Evolutionary conservation across 2,329 filamentous ascomycete genomes (phyloP).

Genomic region (Alternaria longipes): DNA sequence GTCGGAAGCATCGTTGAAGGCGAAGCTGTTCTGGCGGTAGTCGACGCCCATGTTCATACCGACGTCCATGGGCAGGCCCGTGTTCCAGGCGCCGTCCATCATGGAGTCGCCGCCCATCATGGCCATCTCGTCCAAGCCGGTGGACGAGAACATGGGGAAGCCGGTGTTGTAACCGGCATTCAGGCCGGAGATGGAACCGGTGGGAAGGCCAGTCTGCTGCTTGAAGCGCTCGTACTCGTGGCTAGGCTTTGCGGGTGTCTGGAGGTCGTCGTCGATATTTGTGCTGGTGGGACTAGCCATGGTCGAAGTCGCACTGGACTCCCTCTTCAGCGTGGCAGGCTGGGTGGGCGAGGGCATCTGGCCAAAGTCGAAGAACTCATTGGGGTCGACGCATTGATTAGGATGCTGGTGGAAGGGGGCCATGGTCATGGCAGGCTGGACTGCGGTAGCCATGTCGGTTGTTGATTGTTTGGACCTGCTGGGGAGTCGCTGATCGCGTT

Average conservation of each 20-base stretch:
- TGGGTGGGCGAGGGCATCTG: conserved; percentile 68
- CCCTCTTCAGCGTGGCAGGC: conserved; percentile 52
- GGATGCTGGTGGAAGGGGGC: conserved; percentile 42
- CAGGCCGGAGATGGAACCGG: conserved; percentile 82
- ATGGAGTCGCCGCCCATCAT: conserved; percentile 60
- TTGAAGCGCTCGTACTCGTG: conserved; percentile 96
- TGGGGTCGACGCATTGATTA: conserved; percentile 53
- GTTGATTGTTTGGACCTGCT: conserved; percentile 20
- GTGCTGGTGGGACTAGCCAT: conserved; percentile 65
- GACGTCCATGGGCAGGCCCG: conserved; percentile 58
- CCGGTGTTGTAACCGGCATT: conserved; percentile 63
- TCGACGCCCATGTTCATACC: conserved; percentile 78
- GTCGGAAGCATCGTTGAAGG: conserved; percentile 60
- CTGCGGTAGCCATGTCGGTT: conserved; percentile 47
- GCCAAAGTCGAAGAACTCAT: conserved; percentile 65
- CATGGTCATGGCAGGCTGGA: conserved; percentile 50
- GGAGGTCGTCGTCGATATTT: conserved; percentile 62
- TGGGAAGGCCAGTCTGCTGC: conserved; percentile 92
- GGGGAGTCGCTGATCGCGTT: conserved; percentile 22
- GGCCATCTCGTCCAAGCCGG: conserved; percentile 74
- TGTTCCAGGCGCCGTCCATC: conserved; percentile 66
- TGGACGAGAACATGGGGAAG: conserved; percentile 63
- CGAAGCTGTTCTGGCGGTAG: conserved; percentile 64
- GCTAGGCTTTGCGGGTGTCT: conserved; percentile 78
- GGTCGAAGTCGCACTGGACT: conserved; percentile 64